Evolutionary conservation across 2,329 filamentous ascomycete species (phyloP).

Genomic region (Alternaria incomplexa): DNA sequence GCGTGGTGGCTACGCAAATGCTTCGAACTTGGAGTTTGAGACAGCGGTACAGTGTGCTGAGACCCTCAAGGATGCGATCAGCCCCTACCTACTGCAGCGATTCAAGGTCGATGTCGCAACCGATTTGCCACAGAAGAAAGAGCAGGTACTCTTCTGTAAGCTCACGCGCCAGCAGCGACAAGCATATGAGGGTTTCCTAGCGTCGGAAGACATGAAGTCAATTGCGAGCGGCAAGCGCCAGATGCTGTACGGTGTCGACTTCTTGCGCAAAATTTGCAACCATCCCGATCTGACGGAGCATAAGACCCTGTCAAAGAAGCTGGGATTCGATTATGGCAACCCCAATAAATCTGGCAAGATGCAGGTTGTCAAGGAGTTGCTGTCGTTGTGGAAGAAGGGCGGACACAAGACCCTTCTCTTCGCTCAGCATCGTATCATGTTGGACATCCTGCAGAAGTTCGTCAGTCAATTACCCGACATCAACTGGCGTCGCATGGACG

Average conservation of each 20-base stretch:
- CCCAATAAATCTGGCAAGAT: constrained; percentile 88
- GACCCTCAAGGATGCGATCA: constrained; percentile 90
- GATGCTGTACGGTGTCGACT: constrained; percentile 87
- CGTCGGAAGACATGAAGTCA: constrained; percentile 82
- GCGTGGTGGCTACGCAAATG: constrained; percentile 92
- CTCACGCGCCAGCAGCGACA: constrained; percentile 79
- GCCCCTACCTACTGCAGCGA: constrained; percentile 88
- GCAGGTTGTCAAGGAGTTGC: constrained; percentile 86
- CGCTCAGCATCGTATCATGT: constrained; percentile 91
- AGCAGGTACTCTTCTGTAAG: constrained; percentile 96
- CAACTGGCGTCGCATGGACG: constrained; percentile 89
- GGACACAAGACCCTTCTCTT: constrained; percentile 95
- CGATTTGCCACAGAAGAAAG: constrained; percentile 92
- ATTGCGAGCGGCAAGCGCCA: constrained; percentile 78
- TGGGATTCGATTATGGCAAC: constrained; percentile 77
- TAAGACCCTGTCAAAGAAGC: constrained; percentile 62
- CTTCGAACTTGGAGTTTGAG: constrained; percentile 91
- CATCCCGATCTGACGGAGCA: constrained; percentile 88
- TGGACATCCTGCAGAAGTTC: constrained; percentile 89
- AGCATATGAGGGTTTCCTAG: constrained; percentile 80
- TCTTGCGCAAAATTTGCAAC: constrained; percentile 95
- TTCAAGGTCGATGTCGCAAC: constrained; percentile 93
- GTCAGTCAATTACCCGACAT: constrained; percentile 71
- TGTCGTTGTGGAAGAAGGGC: constrained; percentile 88
- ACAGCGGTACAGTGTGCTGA: constrained; percentile 94